These are phyloP conservation scores for Fusarium nisikadoi DNA, from an alignment of 2,329 filamentous ascomycete genomes.

Conservation along the genomic window DNA sequence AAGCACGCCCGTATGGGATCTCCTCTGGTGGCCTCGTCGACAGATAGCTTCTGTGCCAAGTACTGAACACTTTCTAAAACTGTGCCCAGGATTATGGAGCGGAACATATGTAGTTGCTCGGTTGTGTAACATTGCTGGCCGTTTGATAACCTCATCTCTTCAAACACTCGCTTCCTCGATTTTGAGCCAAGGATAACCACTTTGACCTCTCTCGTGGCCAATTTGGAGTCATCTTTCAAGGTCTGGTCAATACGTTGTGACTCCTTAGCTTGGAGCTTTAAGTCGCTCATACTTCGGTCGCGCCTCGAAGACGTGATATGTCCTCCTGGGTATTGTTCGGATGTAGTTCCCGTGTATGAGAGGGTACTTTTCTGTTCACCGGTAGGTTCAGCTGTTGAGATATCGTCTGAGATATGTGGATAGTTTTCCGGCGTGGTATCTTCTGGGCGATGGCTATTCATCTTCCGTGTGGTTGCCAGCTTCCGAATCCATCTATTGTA, in stretches of 20 bases:
- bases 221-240: not conserved
- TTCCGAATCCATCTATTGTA: not conserved
- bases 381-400: rapidly evolving
- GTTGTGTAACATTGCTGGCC: not conserved
- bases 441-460: rapidly evolving
- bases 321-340: too few relatives aligned
- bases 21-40: rapidly evolving
- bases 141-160: not conserved
- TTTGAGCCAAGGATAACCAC: not conserved
- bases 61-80: not conserved
- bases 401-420: not conserved
- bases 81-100: not conserved
- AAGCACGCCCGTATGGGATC: not conserved
- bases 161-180: not conserved
- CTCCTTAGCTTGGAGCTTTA: not conserved
- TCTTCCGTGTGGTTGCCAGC: not conserved
- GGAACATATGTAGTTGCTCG: not conserved
- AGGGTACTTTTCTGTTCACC: rapidly evolving
- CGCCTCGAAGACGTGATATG: too few relatives aligned
- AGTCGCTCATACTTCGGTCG: rapidly evolving
- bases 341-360: not conserved
- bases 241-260: not conserved
- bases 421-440: not conserved
- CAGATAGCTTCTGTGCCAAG: not conserved
- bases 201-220: rapidly evolving